A percentile compares a stretch with the other conserved stretches of the same genome.
These are phyloP conservation scores for Malassezia yamatoensis DNA, from an alignment of 1,284 basidiomycete genomes.

Conservation along the genomic window DNA sequence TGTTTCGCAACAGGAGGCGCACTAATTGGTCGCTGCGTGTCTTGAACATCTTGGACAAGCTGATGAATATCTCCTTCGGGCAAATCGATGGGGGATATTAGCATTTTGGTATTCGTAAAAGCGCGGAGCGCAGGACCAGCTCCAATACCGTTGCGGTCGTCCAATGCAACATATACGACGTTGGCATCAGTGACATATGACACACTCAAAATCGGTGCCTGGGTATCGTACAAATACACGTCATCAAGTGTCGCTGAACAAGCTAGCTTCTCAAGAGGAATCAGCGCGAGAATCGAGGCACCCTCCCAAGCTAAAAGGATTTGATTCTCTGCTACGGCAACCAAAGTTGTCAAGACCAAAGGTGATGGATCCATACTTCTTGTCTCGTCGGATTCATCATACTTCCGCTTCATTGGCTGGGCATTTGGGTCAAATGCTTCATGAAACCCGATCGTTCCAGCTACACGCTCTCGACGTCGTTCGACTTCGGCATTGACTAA, in stretches of 20 bases:
- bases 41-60: background rate
- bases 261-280: slow-evolving; percentile 19
- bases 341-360: slow-evolving; percentile 26
- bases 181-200: background rate
- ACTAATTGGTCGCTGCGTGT: background rate
- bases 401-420: background rate
- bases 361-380: slow-evolving; percentile 7
- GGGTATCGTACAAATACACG: slow-evolving; percentile 11
- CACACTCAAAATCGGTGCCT: slow-evolving; percentile 25
- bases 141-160: slow-evolving; percentile 13
- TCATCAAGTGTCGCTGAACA: slow-evolving; percentile 6
- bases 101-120: background rate
- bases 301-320: slow-evolving; percentile 32
- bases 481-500: slow-evolving; percentile 10
- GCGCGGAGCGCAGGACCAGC: slow-evolving; percentile 1
- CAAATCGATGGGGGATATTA: background rate
- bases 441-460: slow-evolving; percentile 1
- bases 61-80: background rate
- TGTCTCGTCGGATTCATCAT: slow-evolving; percentile 1
- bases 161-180: slow-evolving; percentile 7
- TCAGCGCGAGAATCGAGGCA: slow-evolving; percentile 29
- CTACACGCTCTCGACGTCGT: slow-evolving; percentile 9
- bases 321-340: slow-evolving; percentile 19
- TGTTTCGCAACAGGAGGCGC: slow-evolving; percentile 1
- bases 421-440: slow-evolving; percentile 11